Evolutionary conservation across 164 flowering plant species (phyloP), one percentile per base, ranked within the genome.

Genomic region (Annona squamosa): DNA sequence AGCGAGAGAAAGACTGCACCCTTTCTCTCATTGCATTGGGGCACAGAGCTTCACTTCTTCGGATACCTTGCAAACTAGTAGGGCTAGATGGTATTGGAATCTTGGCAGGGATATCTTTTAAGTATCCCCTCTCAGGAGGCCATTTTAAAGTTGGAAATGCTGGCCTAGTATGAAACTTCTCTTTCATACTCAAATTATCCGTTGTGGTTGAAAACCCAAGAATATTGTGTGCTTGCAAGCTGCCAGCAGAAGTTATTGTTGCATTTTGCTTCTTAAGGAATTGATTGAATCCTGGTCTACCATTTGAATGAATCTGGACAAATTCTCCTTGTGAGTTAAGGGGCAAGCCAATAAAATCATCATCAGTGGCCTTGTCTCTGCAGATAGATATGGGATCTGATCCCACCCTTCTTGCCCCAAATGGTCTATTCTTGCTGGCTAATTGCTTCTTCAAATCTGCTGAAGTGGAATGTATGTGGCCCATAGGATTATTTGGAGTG

Each of bases 281-380:
- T 74, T 76, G 82, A 69, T 75, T 57, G 57, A 74, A 77, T 64
- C 81, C 74, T 63, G 43, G 73, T 57, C 71, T 81, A 66, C 79
- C 77, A 70, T 72, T 79, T 73, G 88, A 81, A 71, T 74, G 77
- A 69, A 75, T 73, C 68, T 71, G 78, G 73, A 87, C 83, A n/a
- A 86, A 75, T 69, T 86, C 89, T 3, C 96, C 91, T 13, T 81
- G 88, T 69, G 90, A 90, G 72, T 89, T 86, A 52, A 90, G 90
- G 37, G 92, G 92, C 80, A 89, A 84, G 45, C 92, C 90, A 48
- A 83, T 65, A 77, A 78, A 83, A 43, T 71, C 80, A 3, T 71
- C 82, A 67, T 83, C 70, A 47, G 65, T 17, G 59, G 72, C 45
- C 67, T 71, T 80, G 26, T 78, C 79, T 68, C 76, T 74, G 41